A percentile compares a stretch with the other conserved stretches of the same genome.
These are phyloP conservation scores for Singerocomus inundabilis DNA, from an alignment of 1,284 basidiomycete species.

Conservation along the genomic window DNA sequence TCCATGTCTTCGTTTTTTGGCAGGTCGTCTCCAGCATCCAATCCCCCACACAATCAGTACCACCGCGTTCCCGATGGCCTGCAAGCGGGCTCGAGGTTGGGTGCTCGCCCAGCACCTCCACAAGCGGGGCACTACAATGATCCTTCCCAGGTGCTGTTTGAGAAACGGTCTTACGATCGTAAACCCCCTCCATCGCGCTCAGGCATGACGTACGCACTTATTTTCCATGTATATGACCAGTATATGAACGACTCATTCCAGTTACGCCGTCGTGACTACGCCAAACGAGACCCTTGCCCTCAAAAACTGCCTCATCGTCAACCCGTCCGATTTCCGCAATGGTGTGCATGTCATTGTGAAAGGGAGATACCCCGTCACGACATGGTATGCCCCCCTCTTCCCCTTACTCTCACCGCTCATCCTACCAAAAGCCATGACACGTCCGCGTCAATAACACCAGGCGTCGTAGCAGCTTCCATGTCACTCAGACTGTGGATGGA, in stretches of 20 bases:
- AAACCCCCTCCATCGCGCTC: constrained; percentile 37
- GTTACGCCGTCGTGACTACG: constrained; percentile 55
- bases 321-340: constrained; percentile 71
- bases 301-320: constrained; percentile 80
- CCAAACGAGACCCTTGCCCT: constrained; percentile 71
- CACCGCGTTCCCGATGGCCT: constrained; percentile 43
- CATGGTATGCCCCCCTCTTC: constrained; percentile 49
- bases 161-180: constrained; percentile 50
- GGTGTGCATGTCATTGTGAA: constrained; percentile 78
- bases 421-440: constrained; percentile 63
- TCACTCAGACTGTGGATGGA: constrained; percentile 82
- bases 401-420: background rate
- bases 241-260: constrained; percentile 24
- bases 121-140: constrained; percentile 54
- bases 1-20: constrained; percentile 49
- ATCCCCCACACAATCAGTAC: constrained; percentile 45
- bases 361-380: constrained; percentile 65
- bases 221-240: background rate
- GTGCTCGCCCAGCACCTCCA: constrained; percentile 28
- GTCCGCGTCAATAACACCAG: constrained; percentile 62
- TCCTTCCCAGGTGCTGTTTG: constrained; percentile 45
- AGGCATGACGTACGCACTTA: constrained; percentile 41
- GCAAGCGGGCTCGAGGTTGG: constrained; percentile 19
- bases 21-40: constrained; percentile 40
- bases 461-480: constrained; percentile 66